These are phyloP conservation scores for Ceratobasidium sp. DNA, from an alignment of 1,284 basidiomycete genomes.

Conservation along the genomic window DNA sequence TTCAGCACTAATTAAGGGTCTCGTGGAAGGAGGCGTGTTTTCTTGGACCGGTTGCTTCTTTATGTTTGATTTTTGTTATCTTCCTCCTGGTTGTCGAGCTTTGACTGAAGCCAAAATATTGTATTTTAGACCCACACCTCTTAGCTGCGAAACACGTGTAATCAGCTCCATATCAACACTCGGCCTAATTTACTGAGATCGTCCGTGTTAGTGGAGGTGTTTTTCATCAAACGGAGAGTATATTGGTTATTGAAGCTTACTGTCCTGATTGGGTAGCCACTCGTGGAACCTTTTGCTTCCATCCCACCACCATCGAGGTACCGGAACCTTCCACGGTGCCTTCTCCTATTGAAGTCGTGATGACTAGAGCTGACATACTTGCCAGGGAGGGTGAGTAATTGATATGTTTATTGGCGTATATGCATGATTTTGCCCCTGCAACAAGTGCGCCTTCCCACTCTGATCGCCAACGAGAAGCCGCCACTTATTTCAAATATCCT, in stretches of 20 bases:
- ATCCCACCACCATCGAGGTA: too few species aligned
- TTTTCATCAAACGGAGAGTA: not conserved
- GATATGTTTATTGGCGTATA: too few species aligned
- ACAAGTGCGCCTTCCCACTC: too few species aligned
- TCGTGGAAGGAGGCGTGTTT: not conserved
- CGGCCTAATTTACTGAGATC: not conserved
- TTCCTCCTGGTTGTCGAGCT: not conserved
- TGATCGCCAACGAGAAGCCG: too few species aligned
- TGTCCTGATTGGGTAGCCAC: not conserved
- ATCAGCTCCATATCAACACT: not conserved
- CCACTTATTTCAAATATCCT: too few species aligned
- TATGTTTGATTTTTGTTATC: not conserved
- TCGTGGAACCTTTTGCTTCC: too few species aligned
- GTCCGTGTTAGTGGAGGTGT: not conserved
- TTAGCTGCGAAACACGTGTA: conserved; percentile 16
- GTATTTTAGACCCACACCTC: not conserved
- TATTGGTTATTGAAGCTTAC: not conserved
- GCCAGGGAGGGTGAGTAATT: too few species aligned
- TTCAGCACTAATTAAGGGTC: conserved; percentile 7
- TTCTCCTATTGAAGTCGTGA: too few species aligned
- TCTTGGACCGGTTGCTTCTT: not conserved
- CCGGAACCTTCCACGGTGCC: too few species aligned
- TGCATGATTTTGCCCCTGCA: too few species aligned
- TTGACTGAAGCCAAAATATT: conserved; percentile 5
- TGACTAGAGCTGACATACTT: too few species aligned